Conservation (phyloP, 768 basidiomycete species). For the Termitomyces eurrhizus region DNA sequence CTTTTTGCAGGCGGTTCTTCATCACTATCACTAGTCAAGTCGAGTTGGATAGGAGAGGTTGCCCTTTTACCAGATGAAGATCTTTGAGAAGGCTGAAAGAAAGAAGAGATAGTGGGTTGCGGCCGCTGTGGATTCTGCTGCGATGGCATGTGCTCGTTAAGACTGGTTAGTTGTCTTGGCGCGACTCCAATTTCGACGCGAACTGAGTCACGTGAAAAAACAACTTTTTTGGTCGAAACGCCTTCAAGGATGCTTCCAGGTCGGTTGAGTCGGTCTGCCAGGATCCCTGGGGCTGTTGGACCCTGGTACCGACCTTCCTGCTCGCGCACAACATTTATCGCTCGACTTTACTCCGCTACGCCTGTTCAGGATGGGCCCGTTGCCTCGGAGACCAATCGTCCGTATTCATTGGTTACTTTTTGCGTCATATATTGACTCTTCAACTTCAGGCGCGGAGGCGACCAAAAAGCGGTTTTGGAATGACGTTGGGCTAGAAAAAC, state of each 20-base stretch:
- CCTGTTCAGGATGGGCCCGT: conserved; percentile 38
- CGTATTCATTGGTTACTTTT: conserved; percentile 14
- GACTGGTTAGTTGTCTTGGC: neutral
- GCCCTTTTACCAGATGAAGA: conserved; percentile 8
- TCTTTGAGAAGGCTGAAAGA: conserved; percentile 25
- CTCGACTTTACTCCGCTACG: conserved; percentile 23
- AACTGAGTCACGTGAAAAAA: conserved; percentile 19
- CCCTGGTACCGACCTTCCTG: conserved; percentile 7
- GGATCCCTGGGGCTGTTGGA: conserved; percentile 8
- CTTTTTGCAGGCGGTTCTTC: conserved; percentile 28
- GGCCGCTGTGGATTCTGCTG: conserved; percentile 11
- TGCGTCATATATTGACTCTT: neutral
- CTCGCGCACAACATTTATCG: neutral
- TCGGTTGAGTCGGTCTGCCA: conserved; percentile 18
- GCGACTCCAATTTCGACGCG: conserved; percentile 3
- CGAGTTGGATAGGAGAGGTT: conserved; percentile 27
- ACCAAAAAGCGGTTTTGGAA: conserved; percentile 95
- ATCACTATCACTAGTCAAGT: conserved; percentile 47
- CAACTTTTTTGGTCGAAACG: conserved; percentile 9
- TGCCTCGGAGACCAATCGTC: conserved; percentile 65
- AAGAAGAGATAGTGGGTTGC: conserved; percentile 37
- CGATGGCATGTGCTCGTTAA: conserved; percentile 9
- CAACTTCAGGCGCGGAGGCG: conserved; percentile 69
- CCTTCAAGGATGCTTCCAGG: conserved; percentile 15
- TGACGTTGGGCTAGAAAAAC: conserved; percentile 70